Evolutionary conservation across 2,329 filamentous ascomycete genomes (phyloP).

Genomic region (Monosporascus sp.): DNA sequence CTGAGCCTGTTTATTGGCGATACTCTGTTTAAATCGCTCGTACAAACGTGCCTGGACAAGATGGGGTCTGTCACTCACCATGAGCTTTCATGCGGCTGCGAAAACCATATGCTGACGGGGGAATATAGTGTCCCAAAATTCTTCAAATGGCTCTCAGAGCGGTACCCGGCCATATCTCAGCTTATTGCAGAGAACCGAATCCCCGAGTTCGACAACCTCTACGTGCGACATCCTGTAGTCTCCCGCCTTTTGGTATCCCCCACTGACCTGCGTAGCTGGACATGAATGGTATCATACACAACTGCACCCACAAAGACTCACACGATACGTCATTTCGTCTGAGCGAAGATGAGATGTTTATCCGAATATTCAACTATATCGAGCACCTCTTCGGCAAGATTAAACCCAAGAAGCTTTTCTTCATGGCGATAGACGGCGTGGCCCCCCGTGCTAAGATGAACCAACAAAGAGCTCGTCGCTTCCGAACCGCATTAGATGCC

Average conservation of each 20-base stretch:
- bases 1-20: not conserved
- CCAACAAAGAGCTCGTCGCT: conserved; percentile 91
- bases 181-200: conserved; percentile 98
- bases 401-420: conserved; percentile 96
- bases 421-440: conserved; percentile 98
- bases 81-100: not conserved
- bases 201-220: conserved; percentile 96
- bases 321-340: conserved; percentile 88
- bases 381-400: conserved; percentile 98
- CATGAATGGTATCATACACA: conserved; percentile 99
- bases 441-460: conserved; percentile 99
- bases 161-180: conserved; percentile 97
- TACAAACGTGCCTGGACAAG: not conserved
- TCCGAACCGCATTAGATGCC: conserved; percentile 86
- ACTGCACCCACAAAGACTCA: conserved; percentile 96
- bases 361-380: conserved; percentile 99
- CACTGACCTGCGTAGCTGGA: conserved; percentile 54
- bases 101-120: conserved; percentile 9
- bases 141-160: conserved; percentile 98
- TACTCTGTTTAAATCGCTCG: not conserved
- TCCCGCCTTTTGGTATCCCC: conserved; percentile 13
- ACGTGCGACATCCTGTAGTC: conserved; percentile 46
- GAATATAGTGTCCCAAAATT: conserved; percentile 68
- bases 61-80: not conserved
- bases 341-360: conserved; percentile 99